Conservation (phyloP, 2,329 filamentous ascomycete species). For the Berkeleyomyces basicola region DNA sequence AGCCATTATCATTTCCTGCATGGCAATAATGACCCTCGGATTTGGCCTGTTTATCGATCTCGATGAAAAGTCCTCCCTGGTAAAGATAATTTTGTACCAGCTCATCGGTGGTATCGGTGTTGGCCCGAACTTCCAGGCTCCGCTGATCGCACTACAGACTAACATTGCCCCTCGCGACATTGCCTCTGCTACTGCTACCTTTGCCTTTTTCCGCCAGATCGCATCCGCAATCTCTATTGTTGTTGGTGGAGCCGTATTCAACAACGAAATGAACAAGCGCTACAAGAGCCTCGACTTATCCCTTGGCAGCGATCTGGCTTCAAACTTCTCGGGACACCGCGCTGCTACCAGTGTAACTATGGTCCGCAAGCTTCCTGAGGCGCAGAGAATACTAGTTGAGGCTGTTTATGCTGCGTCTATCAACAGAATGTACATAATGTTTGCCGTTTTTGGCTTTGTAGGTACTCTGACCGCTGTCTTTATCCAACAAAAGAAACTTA, state of each 20-base stretch:
- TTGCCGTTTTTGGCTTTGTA: constrained; percentile 30
- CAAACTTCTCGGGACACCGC: constrained; percentile 37
- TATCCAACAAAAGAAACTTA: constrained; percentile 33
- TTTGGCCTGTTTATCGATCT: constrained; percentile 49
- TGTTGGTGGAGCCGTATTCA: constrained; percentile 62
- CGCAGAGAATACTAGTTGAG: constrained; percentile 27
- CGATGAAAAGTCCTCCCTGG: constrained; percentile 35
- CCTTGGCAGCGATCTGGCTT: constrained; percentile 34
- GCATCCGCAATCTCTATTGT: constrained; percentile 53
- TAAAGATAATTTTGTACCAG: constrained; percentile 43
- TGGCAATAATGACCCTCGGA: constrained; percentile 44
- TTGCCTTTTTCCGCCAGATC: constrained; percentile 51
- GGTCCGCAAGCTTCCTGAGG: constrained; percentile 33
- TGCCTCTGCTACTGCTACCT: constrained; percentile 50
- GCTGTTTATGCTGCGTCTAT: constrained; percentile 33
- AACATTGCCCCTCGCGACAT: constrained; percentile 45
- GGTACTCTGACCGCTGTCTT: constrained; percentile 32
- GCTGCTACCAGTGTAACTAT: constrained; percentile 44
- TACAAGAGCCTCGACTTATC: constrained; percentile 29
- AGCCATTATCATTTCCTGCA: constrained; percentile 40
- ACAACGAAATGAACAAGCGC: constrained; percentile 52
- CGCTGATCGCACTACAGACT: constrained; percentile 51
- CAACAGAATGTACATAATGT: constrained; percentile 41
- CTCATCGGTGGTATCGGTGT: constrained; percentile 47
- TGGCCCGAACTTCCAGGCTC: constrained; percentile 52